phyloP scores from a whole-genome alignment of 768 basidiomycete genomes.

The Podaxis sp. region DNA sequence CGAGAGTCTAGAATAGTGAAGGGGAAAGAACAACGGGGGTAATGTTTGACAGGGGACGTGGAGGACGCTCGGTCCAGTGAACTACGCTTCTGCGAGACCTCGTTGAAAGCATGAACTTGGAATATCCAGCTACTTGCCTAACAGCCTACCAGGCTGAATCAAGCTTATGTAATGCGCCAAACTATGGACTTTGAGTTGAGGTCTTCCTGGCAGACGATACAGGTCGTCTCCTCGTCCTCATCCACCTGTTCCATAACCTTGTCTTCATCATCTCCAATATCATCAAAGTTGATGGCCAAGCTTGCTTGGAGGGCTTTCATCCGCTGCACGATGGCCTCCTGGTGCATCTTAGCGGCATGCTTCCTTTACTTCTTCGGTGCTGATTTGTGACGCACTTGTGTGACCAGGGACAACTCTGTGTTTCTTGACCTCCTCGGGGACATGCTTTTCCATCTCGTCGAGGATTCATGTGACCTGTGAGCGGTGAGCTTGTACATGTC shows the following conservation, averaged over 20 bases:
- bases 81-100: conserved; percentile 59
- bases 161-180: conserved; percentile 87
- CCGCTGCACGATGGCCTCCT: conserved; percentile 92
- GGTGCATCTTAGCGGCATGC: conserved; percentile 87
- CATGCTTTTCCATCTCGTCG: conserved; percentile 50
- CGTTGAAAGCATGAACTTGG: conserved; percentile 70
- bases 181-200: conserved; percentile 65
- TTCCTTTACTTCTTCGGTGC: conserved; percentile 69
- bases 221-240: conserved; percentile 49
- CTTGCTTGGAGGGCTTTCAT: conserved; percentile 92
- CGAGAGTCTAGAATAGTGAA: background rate
- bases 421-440: conserved; percentile 56
- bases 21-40: background rate
- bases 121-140: conserved; percentile 76
- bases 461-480: conserved; percentile 80
- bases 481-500: conserved; percentile 69
- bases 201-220: conserved; percentile 98
- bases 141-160: conserved; percentile 82
- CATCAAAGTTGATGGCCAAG: conserved; percentile 78
- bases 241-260: conserved; percentile 56
- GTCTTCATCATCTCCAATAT: conserved; percentile 67
- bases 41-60: conserved; percentile 21
- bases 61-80: conserved; percentile 61
- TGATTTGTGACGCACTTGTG: conserved; percentile 33
- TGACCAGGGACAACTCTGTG: conserved; percentile 44